These are phyloP conservation scores for Pseudonectria foliicola DNA, from an alignment of 2,329 filamentous ascomycete species.

Conservation along the genomic window DNA sequence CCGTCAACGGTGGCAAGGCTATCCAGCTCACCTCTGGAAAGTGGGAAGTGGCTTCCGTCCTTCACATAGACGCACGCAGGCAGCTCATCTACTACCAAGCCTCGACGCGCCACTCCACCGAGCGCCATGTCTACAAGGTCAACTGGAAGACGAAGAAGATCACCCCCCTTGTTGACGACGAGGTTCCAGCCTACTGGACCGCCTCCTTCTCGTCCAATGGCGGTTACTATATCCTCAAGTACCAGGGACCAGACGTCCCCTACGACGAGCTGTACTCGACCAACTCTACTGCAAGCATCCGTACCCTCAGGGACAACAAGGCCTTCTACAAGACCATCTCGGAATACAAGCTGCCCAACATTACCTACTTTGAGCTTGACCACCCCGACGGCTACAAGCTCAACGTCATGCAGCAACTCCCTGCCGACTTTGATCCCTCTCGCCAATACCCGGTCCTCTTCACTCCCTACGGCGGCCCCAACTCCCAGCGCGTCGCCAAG, in stretches of 20 bases:
- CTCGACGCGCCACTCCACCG: constrained; percentile 58
- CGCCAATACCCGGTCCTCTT: constrained; percentile 63
- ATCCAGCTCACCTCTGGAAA: constrained; percentile 55
- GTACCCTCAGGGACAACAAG: constrained; percentile 55
- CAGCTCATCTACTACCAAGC: constrained; percentile 58
- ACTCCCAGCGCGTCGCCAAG: constrained; percentile 55
- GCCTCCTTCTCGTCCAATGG: constrained; percentile 58
- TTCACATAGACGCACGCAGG: constrained; percentile 50
- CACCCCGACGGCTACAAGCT: constrained; percentile 55
- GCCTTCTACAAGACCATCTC: constrained; percentile 47
- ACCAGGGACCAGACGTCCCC: constrained; percentile 59
- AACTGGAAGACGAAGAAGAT: constrained; percentile 48
- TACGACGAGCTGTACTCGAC: constrained; percentile 60
- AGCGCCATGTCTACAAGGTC: constrained; percentile 61
- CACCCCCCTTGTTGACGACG: constrained; percentile 55
- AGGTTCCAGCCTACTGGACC: constrained; percentile 50
- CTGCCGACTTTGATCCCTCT: constrained; percentile 53
- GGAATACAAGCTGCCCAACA: constrained; percentile 55
- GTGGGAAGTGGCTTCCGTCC: constrained; percentile 56
- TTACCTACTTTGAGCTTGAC: constrained; percentile 55
- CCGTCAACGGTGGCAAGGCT: constrained; percentile 46
- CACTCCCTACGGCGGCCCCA: constrained; percentile 61
- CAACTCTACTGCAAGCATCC: constrained; percentile 44
- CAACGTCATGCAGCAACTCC: constrained; percentile 59
- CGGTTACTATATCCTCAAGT: constrained; percentile 59